phyloP scores from a whole-genome alignment of 2,329 filamentous ascomycete species.

The Colletotrichum caudatum region DNA sequence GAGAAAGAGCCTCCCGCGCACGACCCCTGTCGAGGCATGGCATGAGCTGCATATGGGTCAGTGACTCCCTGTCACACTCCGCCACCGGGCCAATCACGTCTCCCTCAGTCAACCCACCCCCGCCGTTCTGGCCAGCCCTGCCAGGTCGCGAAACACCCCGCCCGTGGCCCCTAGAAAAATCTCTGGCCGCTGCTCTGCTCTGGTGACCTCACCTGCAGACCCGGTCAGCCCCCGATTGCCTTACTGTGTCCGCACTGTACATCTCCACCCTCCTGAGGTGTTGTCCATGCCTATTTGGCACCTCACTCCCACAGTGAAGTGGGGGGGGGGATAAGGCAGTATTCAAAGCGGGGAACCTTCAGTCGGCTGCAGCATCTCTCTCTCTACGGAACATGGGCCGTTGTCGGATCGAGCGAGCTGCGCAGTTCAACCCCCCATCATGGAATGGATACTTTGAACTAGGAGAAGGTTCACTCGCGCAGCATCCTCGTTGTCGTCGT shows the following conservation, averaged over 20 bases:
- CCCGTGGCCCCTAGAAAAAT: conserved; percentile 35
- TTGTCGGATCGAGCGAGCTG: conserved; percentile 28
- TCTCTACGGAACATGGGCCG: neutral
- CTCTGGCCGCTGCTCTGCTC: conserved; percentile 3
- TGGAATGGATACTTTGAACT: conserved; percentile 19
- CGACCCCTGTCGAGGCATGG: conserved; percentile 42
- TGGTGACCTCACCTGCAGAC: conserved; percentile 32
- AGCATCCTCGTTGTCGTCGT: conserved; percentile 1
- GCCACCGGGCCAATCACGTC: conserved; percentile 12
- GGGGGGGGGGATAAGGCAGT: neutral
- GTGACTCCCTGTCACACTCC: conserved; percentile 28
- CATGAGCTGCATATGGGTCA: conserved; percentile 38
- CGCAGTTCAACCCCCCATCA: conserved; percentile 35
- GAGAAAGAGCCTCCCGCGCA: conserved; percentile 44
- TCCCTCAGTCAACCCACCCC: conserved; percentile 22
- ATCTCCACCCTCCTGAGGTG: neutral
- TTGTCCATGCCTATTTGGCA: neutral
- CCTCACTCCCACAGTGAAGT: neutral
- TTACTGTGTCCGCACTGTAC: neutral
- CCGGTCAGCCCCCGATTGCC: neutral
- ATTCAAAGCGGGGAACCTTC: conserved; percentile 20
- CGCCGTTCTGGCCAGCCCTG: conserved; percentile 42
- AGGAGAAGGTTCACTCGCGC: conserved; percentile 17
- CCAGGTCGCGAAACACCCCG: conserved; percentile 37
- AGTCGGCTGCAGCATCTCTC: neutral